Conservation (phyloP, 345 rosid genomes). For the Pistacia atlantica region DNA sequence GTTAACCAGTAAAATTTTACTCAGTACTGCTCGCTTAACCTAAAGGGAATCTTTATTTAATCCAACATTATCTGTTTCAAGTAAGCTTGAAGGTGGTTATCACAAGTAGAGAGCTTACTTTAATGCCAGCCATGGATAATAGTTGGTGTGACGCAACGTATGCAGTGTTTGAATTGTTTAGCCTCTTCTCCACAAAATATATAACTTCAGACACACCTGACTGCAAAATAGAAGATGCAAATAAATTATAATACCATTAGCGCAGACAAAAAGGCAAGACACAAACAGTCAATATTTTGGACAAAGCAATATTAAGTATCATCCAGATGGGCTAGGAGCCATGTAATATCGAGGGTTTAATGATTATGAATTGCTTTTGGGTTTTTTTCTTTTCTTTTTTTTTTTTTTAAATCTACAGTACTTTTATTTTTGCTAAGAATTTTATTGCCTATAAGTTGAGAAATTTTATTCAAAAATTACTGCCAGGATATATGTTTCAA, state of each 20-base stretch:
- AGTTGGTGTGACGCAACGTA: constrained; percentile 85
- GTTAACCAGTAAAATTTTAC: background rate
- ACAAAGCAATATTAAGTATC: too few species aligned
- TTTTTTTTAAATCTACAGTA: too few species aligned
- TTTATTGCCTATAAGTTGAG: background rate
- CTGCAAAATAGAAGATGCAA: constrained; percentile 43
- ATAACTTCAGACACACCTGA: constrained; percentile 84
- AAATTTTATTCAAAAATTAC: background rate
- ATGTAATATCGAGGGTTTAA: background rate
- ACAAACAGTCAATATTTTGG: too few species aligned
- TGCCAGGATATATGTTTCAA: background rate
- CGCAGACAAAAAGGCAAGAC: background rate
- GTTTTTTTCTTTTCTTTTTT: background rate
- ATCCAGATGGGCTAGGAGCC: too few species aligned
- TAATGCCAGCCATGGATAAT: constrained; percentile 80
- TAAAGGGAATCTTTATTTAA: background rate
- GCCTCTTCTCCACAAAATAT: constrained; percentile 79
- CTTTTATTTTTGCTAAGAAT: too few species aligned
- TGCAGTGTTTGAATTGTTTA: constrained; percentile 43
- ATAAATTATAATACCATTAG: background rate
- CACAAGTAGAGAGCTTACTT: constrained; percentile 45
- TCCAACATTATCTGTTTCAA: background rate
- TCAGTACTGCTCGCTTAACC: background rate
- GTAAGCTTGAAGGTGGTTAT: constrained; percentile 3
- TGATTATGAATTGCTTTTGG: background rate